These are phyloP conservation scores for Cystobasidiaceae sp. DNA, from an alignment of 1,284 basidiomycete genomes.

Conservation along the genomic window DNA sequence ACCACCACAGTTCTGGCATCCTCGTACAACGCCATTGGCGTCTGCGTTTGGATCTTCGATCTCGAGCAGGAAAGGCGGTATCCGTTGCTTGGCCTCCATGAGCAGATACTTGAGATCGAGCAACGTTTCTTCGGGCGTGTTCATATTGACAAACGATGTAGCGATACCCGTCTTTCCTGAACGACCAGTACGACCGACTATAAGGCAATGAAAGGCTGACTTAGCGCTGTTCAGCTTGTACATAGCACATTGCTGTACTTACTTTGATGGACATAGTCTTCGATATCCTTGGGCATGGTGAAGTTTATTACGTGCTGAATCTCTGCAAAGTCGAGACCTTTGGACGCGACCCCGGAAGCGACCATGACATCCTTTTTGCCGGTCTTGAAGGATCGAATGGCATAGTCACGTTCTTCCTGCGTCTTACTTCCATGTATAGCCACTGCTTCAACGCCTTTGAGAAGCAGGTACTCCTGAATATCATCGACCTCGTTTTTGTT, in stretches of 20 bases:
- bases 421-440: conserved; percentile 97
- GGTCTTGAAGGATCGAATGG: conserved; percentile 93
- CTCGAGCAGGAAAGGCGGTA: conserved; percentile 87
- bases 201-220: neutral
- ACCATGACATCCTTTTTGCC: conserved; percentile 99
- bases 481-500: conserved; percentile 99
- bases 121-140: conserved; percentile 89
- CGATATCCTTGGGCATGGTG: conserved; percentile 99
- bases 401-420: conserved; percentile 98
- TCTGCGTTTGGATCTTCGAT: conserved; percentile 86
- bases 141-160: conserved; percentile 99
- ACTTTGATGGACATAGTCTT: conserved; percentile 90
- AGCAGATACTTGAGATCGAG: conserved; percentile 94
- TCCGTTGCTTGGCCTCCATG: conserved; percentile 97
- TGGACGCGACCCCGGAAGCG: conserved; percentile 92
- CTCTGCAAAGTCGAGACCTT: conserved; percentile 96
- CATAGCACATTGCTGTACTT: neutral
- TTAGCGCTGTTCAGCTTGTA: neutral
- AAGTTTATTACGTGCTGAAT: conserved; percentile 98
- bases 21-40: conserved; percentile 68
- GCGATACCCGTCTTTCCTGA: conserved; percentile 98
- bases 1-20: conserved; percentile 96
- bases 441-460: conserved; percentile 97
- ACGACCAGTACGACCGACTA: conserved; percentile 85
- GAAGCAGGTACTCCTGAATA: conserved; percentile 92